These are phyloP conservation scores for Lasiodiplodia hormozganensis DNA, from an alignment of 2,329 filamentous ascomycete species.

Conservation along the genomic window DNA sequence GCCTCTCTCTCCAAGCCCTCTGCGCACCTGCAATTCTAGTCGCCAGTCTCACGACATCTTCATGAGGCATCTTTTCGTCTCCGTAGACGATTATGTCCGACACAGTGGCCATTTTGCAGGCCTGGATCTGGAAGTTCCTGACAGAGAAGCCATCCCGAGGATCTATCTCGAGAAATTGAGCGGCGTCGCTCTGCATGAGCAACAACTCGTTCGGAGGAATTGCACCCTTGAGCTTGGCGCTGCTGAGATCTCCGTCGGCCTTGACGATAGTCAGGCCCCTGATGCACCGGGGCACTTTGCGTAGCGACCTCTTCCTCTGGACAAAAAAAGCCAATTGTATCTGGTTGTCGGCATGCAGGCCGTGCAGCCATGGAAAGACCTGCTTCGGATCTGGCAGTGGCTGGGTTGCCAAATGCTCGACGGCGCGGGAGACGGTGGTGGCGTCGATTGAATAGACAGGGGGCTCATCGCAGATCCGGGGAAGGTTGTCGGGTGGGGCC, in stretches of 20 bases:
- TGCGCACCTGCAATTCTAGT: slow-evolving; percentile 76
- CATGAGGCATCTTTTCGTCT: slow-evolving; percentile 67
- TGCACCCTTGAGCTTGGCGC: slow-evolving; percentile 83
- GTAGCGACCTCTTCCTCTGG: slow-evolving; percentile 72
- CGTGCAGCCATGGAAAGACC: slow-evolving; percentile 97
- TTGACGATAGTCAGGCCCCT: slow-evolving; percentile 87
- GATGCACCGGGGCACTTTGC: slow-evolving; percentile 76
- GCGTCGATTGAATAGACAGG: slow-evolving; percentile 77
- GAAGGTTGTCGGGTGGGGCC: slow-evolving; percentile 67
- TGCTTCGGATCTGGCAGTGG: slow-evolving; percentile 82
- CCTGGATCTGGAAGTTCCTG: slow-evolving; percentile 95
- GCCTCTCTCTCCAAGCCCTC: slow-evolving; percentile 72
- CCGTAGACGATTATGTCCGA: slow-evolving; percentile 95
- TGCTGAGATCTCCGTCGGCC: slow-evolving; percentile 78
- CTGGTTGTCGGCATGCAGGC: slow-evolving; percentile 85
- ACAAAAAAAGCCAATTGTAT: slow-evolving; percentile 91
- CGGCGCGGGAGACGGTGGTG: slow-evolving; percentile 70
- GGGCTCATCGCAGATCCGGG: slow-evolving; percentile 59
- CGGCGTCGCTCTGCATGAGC: slow-evolving; percentile 52
- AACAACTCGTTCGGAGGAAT: slow-evolving; percentile 83
- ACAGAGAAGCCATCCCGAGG: slow-evolving; percentile 92
- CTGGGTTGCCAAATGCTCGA: slow-evolving; percentile 79
- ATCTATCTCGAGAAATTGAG: slow-evolving; percentile 81
- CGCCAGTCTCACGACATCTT: slow-evolving; percentile 70
- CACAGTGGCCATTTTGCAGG: slow-evolving; percentile 82